A percentile compares a stretch with the other conserved stretches of the same genome.
Conservation (phyloP, 768 basidiomycete genomes). For the Phylloporus sp. region DNA sequence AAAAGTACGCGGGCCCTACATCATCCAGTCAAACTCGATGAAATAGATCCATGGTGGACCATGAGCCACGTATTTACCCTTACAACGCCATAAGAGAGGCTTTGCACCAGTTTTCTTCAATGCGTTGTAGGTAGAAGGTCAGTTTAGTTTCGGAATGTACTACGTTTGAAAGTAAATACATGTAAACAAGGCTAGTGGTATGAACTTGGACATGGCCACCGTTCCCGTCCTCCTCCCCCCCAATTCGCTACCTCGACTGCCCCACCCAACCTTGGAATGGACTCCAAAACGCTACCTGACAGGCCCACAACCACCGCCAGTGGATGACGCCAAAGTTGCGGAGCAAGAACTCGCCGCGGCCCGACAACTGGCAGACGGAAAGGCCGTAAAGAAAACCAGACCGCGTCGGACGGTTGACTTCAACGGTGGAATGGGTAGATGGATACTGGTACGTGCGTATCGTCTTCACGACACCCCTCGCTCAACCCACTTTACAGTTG, state of each 20-base stretch:
- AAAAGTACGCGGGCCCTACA: too few relatives aligned
- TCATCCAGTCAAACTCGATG: too few relatives aligned
- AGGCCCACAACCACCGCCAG: conserved; percentile 69
- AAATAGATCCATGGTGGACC: too few relatives aligned
- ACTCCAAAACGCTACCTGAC: conserved; percentile 65
- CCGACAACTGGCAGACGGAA: conserved; percentile 71
- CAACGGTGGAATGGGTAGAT: conserved; percentile 82
- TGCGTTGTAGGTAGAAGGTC: too few relatives aligned
- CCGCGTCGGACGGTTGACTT: conserved; percentile 95
- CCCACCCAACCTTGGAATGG: conserved; percentile 62
- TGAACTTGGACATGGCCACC: conserved; percentile 11
- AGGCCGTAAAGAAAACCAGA: conserved; percentile 84
- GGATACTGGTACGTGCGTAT: conserved; percentile 65
- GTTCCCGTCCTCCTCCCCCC: conserved; percentile 58
- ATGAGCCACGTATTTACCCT: too few relatives aligned
- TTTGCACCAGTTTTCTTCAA: too few relatives aligned
- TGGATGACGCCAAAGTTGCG: conserved; percentile 69
- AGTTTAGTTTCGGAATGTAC: too few relatives aligned
- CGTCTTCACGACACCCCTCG: neutral
- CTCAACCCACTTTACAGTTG: conserved; percentile 39
- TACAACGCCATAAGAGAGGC: too few relatives aligned
- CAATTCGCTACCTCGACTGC: conserved; percentile 34
- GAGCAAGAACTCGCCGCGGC: conserved; percentile 79
- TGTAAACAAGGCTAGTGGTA: neutral
- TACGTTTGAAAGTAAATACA: neutral